phyloP scores from a whole-genome alignment of 345 rosid genomes.

The Arabidopsis arenosa region DNA sequence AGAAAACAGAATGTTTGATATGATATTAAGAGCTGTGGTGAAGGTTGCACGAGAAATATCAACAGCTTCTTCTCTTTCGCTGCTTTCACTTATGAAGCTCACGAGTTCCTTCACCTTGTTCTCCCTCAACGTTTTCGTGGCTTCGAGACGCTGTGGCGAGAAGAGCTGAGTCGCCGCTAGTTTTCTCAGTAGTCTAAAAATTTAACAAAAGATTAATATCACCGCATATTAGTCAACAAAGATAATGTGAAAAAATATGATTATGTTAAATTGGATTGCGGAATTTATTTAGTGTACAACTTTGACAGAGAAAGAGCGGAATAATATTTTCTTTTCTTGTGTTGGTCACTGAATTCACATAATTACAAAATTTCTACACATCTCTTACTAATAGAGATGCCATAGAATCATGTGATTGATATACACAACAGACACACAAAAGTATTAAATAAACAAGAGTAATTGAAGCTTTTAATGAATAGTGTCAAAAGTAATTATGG shows the following conservation, averaged over 20 bases:
- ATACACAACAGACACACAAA: no score
- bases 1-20: conserved; percentile 55
- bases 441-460: no score
- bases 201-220: background rate
- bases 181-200: conserved; percentile 32
- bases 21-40: conserved; percentile 46
- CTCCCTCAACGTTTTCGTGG: conserved; percentile 20
- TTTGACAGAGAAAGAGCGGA: background rate
- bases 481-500: background rate
- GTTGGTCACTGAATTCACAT: background rate
- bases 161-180: conserved; percentile 27
- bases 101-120: conserved; percentile 42
- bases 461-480: no score
- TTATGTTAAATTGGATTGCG: background rate
- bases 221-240: background rate
- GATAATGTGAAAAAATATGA: background rate
- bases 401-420: no score
- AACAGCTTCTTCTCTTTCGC: conserved; percentile 43
- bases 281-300: background rate
- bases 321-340: background rate
- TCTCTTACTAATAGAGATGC: no score
- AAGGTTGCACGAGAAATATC: conserved; percentile 53
- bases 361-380: background rate
- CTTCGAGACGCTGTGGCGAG: conserved; percentile 38
- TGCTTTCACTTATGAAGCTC: conserved; percentile 39